These are phyloP conservation scores for Fraxinus anomala DNA, from an alignment of 257 asterid genomes.

Conservation along the genomic window DNA sequence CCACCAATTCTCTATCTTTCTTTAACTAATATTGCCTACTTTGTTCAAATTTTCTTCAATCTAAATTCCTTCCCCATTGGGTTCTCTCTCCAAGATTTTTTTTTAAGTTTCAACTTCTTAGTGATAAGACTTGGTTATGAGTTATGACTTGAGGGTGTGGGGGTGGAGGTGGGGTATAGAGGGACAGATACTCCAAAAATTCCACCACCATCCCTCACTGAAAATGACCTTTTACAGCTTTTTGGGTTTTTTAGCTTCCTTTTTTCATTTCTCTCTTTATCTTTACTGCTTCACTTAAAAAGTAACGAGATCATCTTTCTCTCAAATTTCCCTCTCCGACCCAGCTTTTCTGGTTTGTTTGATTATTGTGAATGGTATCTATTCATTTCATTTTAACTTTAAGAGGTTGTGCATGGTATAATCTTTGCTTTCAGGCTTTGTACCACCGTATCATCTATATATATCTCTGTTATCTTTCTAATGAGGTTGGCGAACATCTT, in stretches of 20 bases:
- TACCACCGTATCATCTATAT: too few species aligned
- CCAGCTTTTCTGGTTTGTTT: constrained; percentile 32
- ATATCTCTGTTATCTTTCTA: too few species aligned
- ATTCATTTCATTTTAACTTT: constrained; percentile 19
- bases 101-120: constrained; percentile 5
- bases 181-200: constrained; percentile 47
- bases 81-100: constrained; percentile 26
- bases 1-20: constrained; percentile 20
- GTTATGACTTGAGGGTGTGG: neutral
- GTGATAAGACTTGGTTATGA: constrained; percentile 25
- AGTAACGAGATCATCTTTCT: constrained; percentile 48
- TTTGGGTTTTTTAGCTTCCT: constrained; percentile 34
- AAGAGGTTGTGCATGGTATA: neutral
- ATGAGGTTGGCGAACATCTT: too few species aligned
- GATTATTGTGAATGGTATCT: constrained; percentile 34
- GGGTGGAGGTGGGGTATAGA: neutral
- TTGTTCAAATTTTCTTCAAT: constrained; percentile 15
- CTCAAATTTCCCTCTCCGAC: constrained; percentile 43
- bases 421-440: too few species aligned
- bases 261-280: constrained; percentile 30
- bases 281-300: constrained; percentile 62
- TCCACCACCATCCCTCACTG: constrained; percentile 42
- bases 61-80: constrained; percentile 19
- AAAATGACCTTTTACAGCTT: constrained; percentile 62
- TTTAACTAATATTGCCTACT: constrained; percentile 9